A percentile compares a stretch with the other conserved stretches of the same genome.
These are phyloP conservation scores for Austroboletus eburneus DNA, from an alignment of 768 basidiomycete genomes.

Conservation along the genomic window DNA sequence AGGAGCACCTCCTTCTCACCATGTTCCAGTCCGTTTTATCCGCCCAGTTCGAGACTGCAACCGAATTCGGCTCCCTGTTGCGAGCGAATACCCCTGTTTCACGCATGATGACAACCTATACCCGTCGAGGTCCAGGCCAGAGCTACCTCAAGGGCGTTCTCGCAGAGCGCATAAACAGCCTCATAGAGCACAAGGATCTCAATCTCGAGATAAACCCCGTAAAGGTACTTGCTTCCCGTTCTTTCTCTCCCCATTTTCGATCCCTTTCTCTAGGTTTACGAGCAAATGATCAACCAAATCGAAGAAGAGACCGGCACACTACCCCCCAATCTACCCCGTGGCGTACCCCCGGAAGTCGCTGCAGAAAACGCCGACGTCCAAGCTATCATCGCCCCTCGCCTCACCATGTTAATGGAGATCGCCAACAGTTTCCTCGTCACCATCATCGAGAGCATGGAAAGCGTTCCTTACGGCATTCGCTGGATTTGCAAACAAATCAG, in stretches of 20 bases:
- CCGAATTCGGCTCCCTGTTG: slow-evolving; percentile 97
- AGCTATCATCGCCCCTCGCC: slow-evolving; percentile 92
- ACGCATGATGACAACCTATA: slow-evolving; percentile 99
- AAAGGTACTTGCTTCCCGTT: slow-evolving; percentile 53
- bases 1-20: slow-evolving; percentile 95
- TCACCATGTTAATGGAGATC: slow-evolving; percentile 99
- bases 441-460: slow-evolving; percentile 98
- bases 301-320: slow-evolving; percentile 94
- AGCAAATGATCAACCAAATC: slow-evolving; percentile 99
- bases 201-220: slow-evolving; percentile 99
- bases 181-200: slow-evolving; percentile 99
- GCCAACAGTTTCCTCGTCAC: slow-evolving; percentile 96
- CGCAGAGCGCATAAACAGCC: slow-evolving; percentile 95
- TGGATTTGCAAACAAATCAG: slow-evolving; percentile 99
- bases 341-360: slow-evolving; percentile 92
- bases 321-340: slow-evolving; percentile 87
- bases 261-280: slow-evolving; percentile 69
- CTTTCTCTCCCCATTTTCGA: neutral
- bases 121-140: slow-evolving; percentile 96
- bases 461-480: slow-evolving; percentile 96
- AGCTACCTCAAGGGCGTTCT: slow-evolving; percentile 97
- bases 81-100: slow-evolving; percentile 99
- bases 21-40: slow-evolving; percentile 99
- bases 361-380: slow-evolving; percentile 94
- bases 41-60: slow-evolving; percentile 98